Conservation (phyloP, 352 stramenopile species). For the Globisporangium recalcitrans region DNA sequence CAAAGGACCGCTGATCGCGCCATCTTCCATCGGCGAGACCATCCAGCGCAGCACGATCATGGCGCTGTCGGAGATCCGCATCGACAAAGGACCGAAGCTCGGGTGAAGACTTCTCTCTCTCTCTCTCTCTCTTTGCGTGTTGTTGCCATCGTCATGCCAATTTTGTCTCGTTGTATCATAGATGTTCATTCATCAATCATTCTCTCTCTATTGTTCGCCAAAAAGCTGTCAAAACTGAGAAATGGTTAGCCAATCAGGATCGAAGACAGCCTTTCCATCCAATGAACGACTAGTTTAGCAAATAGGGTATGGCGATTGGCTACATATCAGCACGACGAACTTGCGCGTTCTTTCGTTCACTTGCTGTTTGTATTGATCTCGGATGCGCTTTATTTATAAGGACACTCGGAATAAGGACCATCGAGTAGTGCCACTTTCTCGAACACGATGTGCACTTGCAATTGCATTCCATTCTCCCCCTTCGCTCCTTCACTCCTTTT, state of each 20-base stretch:
- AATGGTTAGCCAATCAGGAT: neutral
- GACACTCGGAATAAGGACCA: too few species aligned
- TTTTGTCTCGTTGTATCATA: constrained; percentile 15
- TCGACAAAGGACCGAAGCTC: constrained; percentile 40
- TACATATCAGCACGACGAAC: neutral
- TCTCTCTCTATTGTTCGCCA: neutral
- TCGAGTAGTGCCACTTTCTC: too few species aligned
- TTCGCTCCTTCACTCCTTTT: too few species aligned
- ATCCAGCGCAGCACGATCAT: constrained; percentile 53
- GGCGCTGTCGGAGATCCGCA: constrained; percentile 58
- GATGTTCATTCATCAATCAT: neutral
- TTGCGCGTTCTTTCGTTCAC: neutral
- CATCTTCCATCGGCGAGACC: constrained; percentile 11
- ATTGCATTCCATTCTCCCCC: too few species aligned
- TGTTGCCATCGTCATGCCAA: neutral
- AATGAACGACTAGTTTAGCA: neutral
- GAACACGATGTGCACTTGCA: too few species aligned
- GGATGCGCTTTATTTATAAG: too few species aligned
- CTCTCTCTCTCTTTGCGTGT: neutral
- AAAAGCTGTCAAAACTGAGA: neutral
- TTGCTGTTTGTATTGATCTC: neutral
- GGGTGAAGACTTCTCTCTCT: constrained; percentile 20
- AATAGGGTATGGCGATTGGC: neutral
- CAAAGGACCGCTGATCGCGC: constrained; percentile 25
- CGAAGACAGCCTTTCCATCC: neutral